These are phyloP conservation scores for Mortierella sp. DNA, from an alignment of 371 early-diverging fungal species.

Conservation along the genomic window DNA sequence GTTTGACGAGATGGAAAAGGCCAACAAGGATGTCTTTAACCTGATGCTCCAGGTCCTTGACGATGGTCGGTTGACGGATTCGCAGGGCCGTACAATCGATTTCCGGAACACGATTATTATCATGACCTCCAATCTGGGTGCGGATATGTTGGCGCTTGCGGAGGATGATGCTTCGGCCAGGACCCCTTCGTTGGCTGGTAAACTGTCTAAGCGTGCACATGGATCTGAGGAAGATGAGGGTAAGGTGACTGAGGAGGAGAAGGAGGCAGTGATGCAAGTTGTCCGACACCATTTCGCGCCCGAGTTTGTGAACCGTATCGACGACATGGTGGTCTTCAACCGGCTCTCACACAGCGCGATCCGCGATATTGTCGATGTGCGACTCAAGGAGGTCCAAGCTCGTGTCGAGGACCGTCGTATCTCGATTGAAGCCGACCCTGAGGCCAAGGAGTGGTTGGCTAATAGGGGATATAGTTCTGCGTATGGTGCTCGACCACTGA, in stretches of 20 bases:
- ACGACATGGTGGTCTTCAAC: constrained; percentile 90
- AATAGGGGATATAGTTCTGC: constrained; percentile 85
- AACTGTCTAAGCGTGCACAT: constrained; percentile 7
- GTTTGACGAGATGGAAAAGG: constrained; percentile 96
- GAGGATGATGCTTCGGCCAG: constrained; percentile 34
- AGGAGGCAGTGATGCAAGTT: constrained; percentile 69
- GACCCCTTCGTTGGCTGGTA: constrained; percentile 36
- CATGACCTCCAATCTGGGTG: constrained; percentile 91
- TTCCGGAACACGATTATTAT: constrained; percentile 95
- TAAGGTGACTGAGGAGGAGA: constrained; percentile 53
- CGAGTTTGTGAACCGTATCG: constrained; percentile 94
- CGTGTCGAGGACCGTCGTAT: constrained; percentile 84
- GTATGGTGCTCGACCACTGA: constrained; percentile 90
- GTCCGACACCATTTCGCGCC: constrained; percentile 90
- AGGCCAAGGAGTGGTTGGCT: constrained; percentile 86
- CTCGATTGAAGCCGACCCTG: constrained; percentile 69
- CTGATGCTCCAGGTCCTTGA: constrained; percentile 90
- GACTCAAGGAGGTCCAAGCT: constrained; percentile 81
- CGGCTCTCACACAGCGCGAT: constrained; percentile 79
- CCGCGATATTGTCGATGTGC: constrained; percentile 86
- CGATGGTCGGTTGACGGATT: constrained; percentile 92
- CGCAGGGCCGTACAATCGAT: constrained; percentile 87
- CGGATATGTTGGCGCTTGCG: constrained; percentile 63
- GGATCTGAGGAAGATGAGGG: constrained; percentile 29
- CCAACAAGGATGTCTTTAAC: constrained; percentile 76